Evolutionary conservation across 208 protist genomes (phyloP).

Genomic region (Trypanosoma theileri): DNA sequence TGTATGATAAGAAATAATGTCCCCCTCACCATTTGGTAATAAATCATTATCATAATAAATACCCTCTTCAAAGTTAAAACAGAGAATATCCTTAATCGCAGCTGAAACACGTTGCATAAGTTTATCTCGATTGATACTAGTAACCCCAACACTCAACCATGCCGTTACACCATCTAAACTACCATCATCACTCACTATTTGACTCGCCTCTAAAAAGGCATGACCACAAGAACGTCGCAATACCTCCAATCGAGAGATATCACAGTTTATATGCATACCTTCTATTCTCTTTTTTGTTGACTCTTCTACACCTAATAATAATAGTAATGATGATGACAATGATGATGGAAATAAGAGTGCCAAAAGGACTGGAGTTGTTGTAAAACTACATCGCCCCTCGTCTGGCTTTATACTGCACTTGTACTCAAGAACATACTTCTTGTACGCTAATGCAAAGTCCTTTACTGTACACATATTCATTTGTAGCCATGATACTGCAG

Average conservation of each 20-base stretch:
- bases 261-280: neutral
- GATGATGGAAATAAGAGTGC: conserved; percentile 4
- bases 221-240: neutral
- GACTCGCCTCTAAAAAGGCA: conserved; percentile 8
- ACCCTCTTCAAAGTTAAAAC: neutral
- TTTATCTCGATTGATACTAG: conserved; percentile 16
- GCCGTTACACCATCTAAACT: conserved; percentile 23
- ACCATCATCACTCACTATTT: conserved; percentile 13
- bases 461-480: conserved; percentile 1
- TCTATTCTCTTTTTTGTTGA: neutral
- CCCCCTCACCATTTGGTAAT: no score
- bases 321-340: no score
- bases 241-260: neutral
- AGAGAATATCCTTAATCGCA: neutral
- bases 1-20: neutral
- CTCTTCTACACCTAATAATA: no score
- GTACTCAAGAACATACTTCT: conserved; percentile 20
- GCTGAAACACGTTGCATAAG: conserved; percentile 4
- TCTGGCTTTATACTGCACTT: conserved; percentile 4
- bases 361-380: conserved; percentile 11
- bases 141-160: conserved; percentile 17
- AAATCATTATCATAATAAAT: neutral
- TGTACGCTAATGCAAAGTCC: conserved; percentile 23
- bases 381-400: neutral
- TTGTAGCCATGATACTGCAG: conserved; percentile 15